Percentiles rank a stretch among this genome's conserved stretches.
phyloP scores from a whole-genome alignment of 2,329 filamentous ascomycete genomes.

The Arthrobotrys iridis region DNA sequence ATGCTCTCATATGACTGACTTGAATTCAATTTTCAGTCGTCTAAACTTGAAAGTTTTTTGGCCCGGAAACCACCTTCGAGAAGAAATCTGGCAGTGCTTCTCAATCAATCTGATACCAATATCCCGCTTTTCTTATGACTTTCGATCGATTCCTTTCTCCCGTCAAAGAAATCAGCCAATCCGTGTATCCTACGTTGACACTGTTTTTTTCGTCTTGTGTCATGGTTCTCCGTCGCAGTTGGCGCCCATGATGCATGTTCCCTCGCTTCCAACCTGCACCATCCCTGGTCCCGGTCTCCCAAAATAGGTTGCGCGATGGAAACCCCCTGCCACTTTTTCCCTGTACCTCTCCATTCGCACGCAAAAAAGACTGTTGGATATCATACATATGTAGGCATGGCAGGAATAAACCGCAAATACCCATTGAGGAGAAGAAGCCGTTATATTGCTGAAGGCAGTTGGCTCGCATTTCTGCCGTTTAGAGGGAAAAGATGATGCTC shows the following conservation, averaged over 20 bases:
- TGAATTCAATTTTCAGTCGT: not conserved
- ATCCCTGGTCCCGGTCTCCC: constrained; percentile 35
- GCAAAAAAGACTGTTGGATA: not conserved
- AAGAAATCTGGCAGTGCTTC: not conserved
- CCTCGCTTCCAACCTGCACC: constrained; percentile 43
- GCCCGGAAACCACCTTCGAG: not conserved
- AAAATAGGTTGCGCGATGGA: constrained; percentile 48
- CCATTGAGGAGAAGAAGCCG: no score
- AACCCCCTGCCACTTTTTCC: not conserved
- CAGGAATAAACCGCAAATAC: not conserved
- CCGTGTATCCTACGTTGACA: not conserved
- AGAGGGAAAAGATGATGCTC: no score
- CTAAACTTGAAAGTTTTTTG: not conserved
- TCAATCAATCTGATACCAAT: constrained; percentile 2
- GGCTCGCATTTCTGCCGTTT: no score
- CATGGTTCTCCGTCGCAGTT: constrained; percentile 39
- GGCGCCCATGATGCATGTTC: constrained; percentile 33
- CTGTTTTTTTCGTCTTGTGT: not conserved
- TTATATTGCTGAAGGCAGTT: no score
- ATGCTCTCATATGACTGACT: not conserved
- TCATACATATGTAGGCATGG: not conserved
- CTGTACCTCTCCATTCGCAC: not conserved
- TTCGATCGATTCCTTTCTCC: constrained; percentile 8
- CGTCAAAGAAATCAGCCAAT: constrained; percentile 12
- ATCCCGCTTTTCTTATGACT: constrained; percentile 1